A percentile compares a stretch with the other conserved stretches of the same genome.
These are phyloP conservation scores for Microbotryum violaceum DNA, from an alignment of 1,284 basidiomycete species.

Conservation along the genomic window DNA sequence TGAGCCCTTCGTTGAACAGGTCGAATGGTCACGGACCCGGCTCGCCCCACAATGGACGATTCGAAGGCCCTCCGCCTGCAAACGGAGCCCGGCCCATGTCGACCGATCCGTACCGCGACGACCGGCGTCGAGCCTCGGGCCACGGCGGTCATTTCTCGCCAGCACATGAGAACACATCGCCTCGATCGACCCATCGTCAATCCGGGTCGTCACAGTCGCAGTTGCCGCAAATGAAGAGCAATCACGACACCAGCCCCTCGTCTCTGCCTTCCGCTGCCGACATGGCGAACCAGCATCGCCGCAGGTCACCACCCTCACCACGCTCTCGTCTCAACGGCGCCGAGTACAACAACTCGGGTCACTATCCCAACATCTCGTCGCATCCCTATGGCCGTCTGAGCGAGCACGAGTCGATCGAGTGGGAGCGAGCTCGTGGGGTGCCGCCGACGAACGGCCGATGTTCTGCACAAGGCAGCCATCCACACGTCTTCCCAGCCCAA, in stretches of 20 bases:
- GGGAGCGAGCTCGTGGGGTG: constrained; percentile 12
- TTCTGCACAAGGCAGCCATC: no score
- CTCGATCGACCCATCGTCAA: constrained; percentile 14
- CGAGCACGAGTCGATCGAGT: constrained; percentile 18
- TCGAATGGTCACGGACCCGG: constrained; percentile 1
- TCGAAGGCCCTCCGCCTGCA: constrained; percentile 17
- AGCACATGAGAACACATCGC: background rate
- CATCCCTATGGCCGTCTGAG: constrained; percentile 2
- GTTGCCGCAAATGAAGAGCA: constrained; percentile 17
- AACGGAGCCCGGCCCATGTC: constrained; percentile 22
- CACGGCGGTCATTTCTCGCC: constrained; percentile 9
- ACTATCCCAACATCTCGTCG: constrained; percentile 12
- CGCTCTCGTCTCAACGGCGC: constrained; percentile 10
- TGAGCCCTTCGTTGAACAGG: constrained; percentile 13
- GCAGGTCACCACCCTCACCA: constrained; percentile 25
- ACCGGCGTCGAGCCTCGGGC: constrained; percentile 10
- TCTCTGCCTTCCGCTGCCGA: constrained; percentile 10
- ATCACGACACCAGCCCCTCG: constrained; percentile 6
- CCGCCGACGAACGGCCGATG: constrained; percentile 2
- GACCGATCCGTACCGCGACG: constrained; percentile 22
- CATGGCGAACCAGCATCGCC: background rate
- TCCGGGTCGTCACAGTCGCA: constrained; percentile 1
- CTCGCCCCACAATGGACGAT: constrained; percentile 14
- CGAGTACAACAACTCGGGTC: background rate
- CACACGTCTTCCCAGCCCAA: background rate